A percentile compares a stretch with the other conserved stretches of the same genome.
These are phyloP conservation scores for Neurospora sp. DNA, from an alignment of 2,329 filamentous ascomycete genomes.

Conservation along the genomic window DNA sequence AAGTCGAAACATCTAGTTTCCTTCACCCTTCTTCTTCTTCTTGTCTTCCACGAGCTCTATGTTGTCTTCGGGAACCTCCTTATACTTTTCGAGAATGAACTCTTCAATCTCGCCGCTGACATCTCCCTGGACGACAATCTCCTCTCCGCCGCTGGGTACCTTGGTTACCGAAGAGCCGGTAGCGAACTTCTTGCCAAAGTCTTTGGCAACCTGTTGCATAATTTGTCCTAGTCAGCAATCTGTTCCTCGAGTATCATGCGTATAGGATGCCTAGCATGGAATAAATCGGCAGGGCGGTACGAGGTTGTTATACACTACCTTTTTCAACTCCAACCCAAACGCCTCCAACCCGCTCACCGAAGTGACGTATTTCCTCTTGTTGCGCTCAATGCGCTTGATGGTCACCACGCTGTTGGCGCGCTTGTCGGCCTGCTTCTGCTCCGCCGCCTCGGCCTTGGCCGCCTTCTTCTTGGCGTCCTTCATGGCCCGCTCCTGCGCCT, in stretches of 20 bases:
- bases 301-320: slow-evolving; percentile 33
- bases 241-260: no score
- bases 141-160: slow-evolving; percentile 73
- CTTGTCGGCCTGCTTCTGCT: slow-evolving; percentile 73
- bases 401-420: slow-evolving; percentile 73
- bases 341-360: slow-evolving; percentile 83
- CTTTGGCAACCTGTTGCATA: slow-evolving; percentile 59
- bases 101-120: slow-evolving; percentile 91
- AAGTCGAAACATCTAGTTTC: slow-evolving; percentile 22
- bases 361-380: slow-evolving; percentile 96
- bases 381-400: slow-evolving; percentile 95
- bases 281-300: no score
- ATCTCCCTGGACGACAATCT: slow-evolving; percentile 97
- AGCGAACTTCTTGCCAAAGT: slow-evolving; percentile 97
- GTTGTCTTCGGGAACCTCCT: slow-evolving; percentile 87
- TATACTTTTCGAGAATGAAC: slow-evolving; percentile 81
- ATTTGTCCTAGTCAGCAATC: not conserved
- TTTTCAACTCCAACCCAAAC: slow-evolving; percentile 89
- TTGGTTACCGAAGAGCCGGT: slow-evolving; percentile 91
- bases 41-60: slow-evolving; percentile 93
- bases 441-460: slow-evolving; percentile 80
- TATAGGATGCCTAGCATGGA: no score
- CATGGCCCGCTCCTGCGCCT: slow-evolving; percentile 86
- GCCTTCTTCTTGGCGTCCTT: slow-evolving; percentile 97
- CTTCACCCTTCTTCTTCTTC: slow-evolving; percentile 62